Percentiles rank a stretch among this genome's conserved stretches.
Conservation (phyloP, 2,329 filamentous ascomycete species). For the Exophiala sideris region DNA sequence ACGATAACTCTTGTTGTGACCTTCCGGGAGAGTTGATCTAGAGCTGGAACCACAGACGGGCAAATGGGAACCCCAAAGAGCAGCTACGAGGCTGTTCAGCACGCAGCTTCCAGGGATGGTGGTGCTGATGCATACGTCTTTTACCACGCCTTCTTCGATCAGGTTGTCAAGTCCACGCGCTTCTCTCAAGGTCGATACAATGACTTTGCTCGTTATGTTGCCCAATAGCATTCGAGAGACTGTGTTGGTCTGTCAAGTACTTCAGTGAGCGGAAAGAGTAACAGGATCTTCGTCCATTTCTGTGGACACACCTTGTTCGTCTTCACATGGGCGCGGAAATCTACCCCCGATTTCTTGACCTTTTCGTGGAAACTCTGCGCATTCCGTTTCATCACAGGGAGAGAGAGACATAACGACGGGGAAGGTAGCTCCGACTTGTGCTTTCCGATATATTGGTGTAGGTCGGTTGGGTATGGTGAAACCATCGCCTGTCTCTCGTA, state of each 20-base stretch:
- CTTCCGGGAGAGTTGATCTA: not conserved
- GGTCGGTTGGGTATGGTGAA: too few relatives aligned
- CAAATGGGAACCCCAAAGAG: not conserved
- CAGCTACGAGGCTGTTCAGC: not conserved
- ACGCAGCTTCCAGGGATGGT: not conserved
- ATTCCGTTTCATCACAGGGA: too few relatives aligned
- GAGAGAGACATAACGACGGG: too few relatives aligned
- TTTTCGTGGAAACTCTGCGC: too few relatives aligned
- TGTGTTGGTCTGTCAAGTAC: not conserved
- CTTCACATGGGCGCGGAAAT: not conserved
- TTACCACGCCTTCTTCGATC: not conserved
- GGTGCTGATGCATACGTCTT: not conserved
- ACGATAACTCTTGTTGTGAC: not conserved
- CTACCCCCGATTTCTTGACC: too few relatives aligned
- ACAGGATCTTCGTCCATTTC: not conserved
- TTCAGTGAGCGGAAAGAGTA: not conserved
- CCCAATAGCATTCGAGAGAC: not conserved
- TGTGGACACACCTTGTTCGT: not conserved
- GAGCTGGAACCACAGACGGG: not conserved
- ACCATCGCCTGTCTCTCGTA: too few relatives aligned
- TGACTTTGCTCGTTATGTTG: not conserved
- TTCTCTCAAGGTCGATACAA: not conserved
- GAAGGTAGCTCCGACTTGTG: too few relatives aligned
- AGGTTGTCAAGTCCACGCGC: not conserved
- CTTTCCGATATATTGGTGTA: too few relatives aligned